Evolutionary conservation across 139 green algal species (phyloP), one percentile per base, ranked within the genome.

Genomic region (Marvania coccoides): DNA sequence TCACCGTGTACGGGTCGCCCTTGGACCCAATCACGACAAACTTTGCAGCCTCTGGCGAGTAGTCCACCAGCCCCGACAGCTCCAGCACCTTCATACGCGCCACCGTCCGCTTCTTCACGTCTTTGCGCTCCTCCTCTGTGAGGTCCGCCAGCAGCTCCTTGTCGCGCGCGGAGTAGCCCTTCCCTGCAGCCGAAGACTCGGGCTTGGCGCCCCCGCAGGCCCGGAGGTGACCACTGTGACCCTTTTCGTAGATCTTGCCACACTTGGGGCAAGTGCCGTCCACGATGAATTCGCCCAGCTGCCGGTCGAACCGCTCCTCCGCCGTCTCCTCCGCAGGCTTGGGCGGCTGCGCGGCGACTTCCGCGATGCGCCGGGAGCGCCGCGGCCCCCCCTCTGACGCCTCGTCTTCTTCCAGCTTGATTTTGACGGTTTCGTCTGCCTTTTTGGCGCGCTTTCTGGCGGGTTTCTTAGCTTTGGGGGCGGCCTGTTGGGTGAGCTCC

Each of bases 1-100:
- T 72, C 13, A 77, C n/a, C 12, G 70, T 72, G 55, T 77, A 77
- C n/a, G 46, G 55, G 53, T 68, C 60, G 24, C 47, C 37, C n/a
- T 23, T 73, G 29, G 38, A 63, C 6, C 64, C 71, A 31, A 78
- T 33, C 23, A 73, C 64, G 15, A 63, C 31, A 59, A 69, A 70
- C 51, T 69, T 63, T n/a, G 56, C 63, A 40, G 10, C n/a, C 3
- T 69, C 57, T 5, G 29, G 6, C 10, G 13, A 59, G 23, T 67
- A 35, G 24, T 77, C 63, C 5, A 65, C 45, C n/a, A 77, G 39
- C 2, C 55, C 33, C 9, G 60, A 40, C 35, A 77, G 26, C 34
- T 54, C 33, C 29, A 70, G n/a, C 47, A 67, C 58, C 19, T 65
- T 37, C 58, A 74, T 74, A 42, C 72, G 58, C 2, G 72, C 72